Base-by-base conservation (phyloP, 257 asterid species). In the Solanum piurae region DNA sequence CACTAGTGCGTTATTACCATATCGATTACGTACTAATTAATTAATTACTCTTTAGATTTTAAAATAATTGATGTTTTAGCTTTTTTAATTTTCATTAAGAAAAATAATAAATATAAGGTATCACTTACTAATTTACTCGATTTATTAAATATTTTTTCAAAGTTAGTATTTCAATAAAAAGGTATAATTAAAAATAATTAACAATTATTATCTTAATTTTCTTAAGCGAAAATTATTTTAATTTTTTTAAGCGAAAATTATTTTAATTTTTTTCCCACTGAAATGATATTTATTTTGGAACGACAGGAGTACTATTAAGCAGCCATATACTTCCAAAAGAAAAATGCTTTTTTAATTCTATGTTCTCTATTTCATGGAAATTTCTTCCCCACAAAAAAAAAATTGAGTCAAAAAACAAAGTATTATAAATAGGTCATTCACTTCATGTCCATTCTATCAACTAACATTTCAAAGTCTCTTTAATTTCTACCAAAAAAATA, bases 361-460 rank as follows among this genome's bases (percentile, higher is more conserved):
- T 27, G 40, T 27, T n/a, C 66, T 79, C 40, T 46, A 79, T 79
- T 79, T 79, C 85, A 44, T 79, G 66, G 85, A 79, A 79, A 79
- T 79, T 44, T 79, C 85, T 79, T 46, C 23, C 11, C 38, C 25
- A 44, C 25, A 79, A 79, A 14, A 72, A 16, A 72, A 0, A 62
- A 76, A 44, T 44, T 4, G 27, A 27, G 40, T 77, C 37, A 4
- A 5, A 5, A 44, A 79, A 16, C 40, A 79, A 44, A 34, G 46
- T 73, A 14, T 8, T 46, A 79, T 79, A 79, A 79, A 79, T 79
- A 79, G 40, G 85, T 16, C 66, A 16, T 10, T 27, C 10, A 79
- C 25, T 79, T 9, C 66, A 25, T 79, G 18, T 27, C 40, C 27
- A 44, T 79, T 79, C 85, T 16, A 79, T n/a, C 85, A 44, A 44